Base-by-base conservation (phyloP, 1,284 basidiomycete species). In the Ustilago crameri region DNA sequence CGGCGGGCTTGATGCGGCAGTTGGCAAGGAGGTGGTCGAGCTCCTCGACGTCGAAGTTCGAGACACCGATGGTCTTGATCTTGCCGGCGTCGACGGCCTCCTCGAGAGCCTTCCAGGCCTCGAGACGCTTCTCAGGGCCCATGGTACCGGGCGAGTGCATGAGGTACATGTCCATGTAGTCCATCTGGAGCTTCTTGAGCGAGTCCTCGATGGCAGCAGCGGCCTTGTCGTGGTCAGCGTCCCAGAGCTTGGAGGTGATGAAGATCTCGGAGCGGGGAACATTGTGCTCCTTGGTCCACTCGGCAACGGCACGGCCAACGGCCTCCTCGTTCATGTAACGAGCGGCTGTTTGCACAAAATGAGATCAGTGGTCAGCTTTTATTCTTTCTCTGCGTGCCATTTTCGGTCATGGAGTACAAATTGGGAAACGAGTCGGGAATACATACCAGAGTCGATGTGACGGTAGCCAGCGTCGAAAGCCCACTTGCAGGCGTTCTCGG, bases 231-330 rank as follows among this genome's bases (percentile, higher is more conserved):
- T 82, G 80, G 70, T 82, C 81, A 35, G 74, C 77, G 35, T 82
- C 80, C 74, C 74, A 82, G 44, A 81, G 78, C 75, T 83, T 83
- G 40, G 82, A 79, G 52, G 83, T 84, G 67, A 84, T 80, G 71
- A 83, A 84, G 48, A 84, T 72, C 51, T 84, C 75, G 45, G 76
- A 71, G 40, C 83, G 79, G 34, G 78, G 65, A 3, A 83, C 78
- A 43, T 81, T 79, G 58, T 74, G 57, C 3, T 62, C 60, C 56
- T 65, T 50, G 56, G 66, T 66, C 68, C 76, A 82, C 52, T 79
- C 73, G 65, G 78, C 76, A 59, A 83, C 67, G 23, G 78, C 84
- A 30, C 77, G 73, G 32, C 80, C 83, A 37, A 84, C 81, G 37
- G 79, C 76, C 62, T 83, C 80, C 66, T 84, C 78, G 74, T 83